phyloP scores from a whole-genome alignment of 176 grass and related monocot genomes.

The Neostapfia colusana region DNA sequence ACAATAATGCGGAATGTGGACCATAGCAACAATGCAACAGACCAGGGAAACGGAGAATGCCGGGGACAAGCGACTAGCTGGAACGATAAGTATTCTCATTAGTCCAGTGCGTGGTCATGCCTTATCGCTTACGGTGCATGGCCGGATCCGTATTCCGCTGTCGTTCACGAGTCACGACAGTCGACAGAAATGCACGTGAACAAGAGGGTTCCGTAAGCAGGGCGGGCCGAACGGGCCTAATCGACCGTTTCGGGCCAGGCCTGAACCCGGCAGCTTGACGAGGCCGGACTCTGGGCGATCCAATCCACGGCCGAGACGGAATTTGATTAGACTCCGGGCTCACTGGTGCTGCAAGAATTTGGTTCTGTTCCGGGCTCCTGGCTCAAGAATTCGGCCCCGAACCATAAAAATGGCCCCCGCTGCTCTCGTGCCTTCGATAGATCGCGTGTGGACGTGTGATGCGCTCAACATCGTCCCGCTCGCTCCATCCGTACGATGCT shows the following conservation, averaged over 20 bases:
- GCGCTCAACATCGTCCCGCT: too few species aligned
- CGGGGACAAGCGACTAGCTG: not conserved
- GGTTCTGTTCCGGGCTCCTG: too few species aligned
- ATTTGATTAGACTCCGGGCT: too few species aligned
- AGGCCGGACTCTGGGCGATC: not conserved
- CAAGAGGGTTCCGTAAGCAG: too few species aligned
- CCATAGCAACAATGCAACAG: not conserved
- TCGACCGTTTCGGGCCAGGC: not conserved
- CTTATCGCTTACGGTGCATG: not conserved
- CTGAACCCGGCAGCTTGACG: not conserved
- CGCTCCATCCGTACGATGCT: not conserved
- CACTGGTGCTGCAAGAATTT: too few species aligned
- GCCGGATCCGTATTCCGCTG: not conserved
- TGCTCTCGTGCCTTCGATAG: too few species aligned
- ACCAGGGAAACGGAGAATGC: not conserved
- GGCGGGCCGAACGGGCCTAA: not conserved
- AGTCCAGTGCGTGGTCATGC: not conserved
- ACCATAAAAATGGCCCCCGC: too few species aligned
- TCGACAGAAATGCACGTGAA: not conserved
- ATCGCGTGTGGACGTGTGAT: too few species aligned
- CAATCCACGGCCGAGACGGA: too few species aligned
- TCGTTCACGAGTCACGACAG: not conserved
- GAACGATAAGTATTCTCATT: not conserved
- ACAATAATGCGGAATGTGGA: conserved; percentile 15
- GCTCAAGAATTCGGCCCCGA: too few species aligned